A percentile compares a stretch with the other conserved stretches of the same genome.
phyloP scores from a whole-genome alignment of 495 filamentous ascomycete species.

The Umbilicaria muhlenbergii region DNA sequence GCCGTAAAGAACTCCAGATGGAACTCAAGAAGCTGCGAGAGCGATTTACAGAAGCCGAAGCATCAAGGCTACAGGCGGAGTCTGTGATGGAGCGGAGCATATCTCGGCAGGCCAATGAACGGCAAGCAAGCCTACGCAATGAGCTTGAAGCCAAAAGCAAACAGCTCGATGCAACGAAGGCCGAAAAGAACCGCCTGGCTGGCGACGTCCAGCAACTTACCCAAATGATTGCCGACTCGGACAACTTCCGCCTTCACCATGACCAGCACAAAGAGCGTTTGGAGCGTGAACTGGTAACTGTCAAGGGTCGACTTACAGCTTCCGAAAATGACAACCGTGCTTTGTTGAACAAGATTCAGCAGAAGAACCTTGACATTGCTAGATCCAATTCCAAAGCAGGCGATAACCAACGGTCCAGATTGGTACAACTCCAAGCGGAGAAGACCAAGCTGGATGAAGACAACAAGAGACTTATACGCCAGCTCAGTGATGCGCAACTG shows the following conservation, averaged over 20 bases:
- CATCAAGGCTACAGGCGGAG: conserved; percentile 71
- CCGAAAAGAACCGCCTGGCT: conserved; percentile 58
- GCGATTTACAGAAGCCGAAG: conserved; percentile 68
- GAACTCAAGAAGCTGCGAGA: conserved; percentile 73
- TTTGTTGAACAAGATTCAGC: conserved; percentile 88
- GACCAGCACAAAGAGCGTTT: conserved; percentile 89
- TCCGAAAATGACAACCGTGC: conserved; percentile 97
- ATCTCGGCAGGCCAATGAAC: conserved; percentile 62
- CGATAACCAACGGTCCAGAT: conserved; percentile 67
- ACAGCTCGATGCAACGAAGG: conserved; percentile 56
- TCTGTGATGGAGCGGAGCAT: conserved; percentile 64
- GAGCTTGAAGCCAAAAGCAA: conserved; percentile 62
- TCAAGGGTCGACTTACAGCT: conserved; percentile 78
- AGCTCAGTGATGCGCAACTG: conserved; percentile 77
- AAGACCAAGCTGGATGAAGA: conserved; percentile 76
- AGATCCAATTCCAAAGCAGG: conserved; percentile 74
- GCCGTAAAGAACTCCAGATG: conserved; percentile 74
- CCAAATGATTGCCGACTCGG: conserved; percentile 72
- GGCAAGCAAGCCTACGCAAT: conserved; percentile 57
- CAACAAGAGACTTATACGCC: conserved; percentile 61
- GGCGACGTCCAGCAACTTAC: conserved; percentile 66
- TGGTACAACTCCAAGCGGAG: conserved; percentile 64
- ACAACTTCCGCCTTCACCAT: conserved; percentile 69
- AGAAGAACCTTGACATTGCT: conserved; percentile 94
- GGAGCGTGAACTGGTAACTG: conserved; percentile 80